phyloP scores from a whole-genome alignment of 306 rosid genomes.

The Vigna angularis region DNA sequence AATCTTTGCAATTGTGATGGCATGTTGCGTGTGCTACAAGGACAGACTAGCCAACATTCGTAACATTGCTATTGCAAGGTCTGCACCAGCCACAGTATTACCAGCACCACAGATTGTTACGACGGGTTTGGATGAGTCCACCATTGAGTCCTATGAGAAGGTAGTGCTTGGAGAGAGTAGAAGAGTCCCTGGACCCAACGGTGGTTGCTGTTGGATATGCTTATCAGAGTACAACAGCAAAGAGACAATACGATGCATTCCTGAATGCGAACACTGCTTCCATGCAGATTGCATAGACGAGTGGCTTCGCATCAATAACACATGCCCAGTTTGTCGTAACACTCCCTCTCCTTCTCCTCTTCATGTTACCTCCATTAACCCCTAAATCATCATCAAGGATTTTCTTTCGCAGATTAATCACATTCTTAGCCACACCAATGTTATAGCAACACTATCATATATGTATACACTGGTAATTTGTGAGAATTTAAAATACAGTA shows the following conservation, averaged over 20 bases:
- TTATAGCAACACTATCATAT: no score
- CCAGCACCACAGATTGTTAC: slow-evolving; percentile 30
- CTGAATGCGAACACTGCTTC: slow-evolving; percentile 84
- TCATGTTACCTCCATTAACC: slow-evolving; percentile 23
- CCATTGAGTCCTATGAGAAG: slow-evolving; percentile 76
- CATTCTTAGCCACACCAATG: background rate
- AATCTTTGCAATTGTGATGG: slow-evolving; percentile 49
- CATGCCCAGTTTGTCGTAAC: slow-evolving; percentile 82
- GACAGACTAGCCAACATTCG: slow-evolving; percentile 37
- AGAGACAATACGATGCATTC: slow-evolving; percentile 76
- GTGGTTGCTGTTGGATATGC: slow-evolving; percentile 73
- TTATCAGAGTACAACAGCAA: slow-evolving; percentile 64
- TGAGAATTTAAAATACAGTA: no score
- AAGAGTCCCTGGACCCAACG: slow-evolving; percentile 70
- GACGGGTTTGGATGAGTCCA: slow-evolving; percentile 66
- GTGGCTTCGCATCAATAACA: slow-evolving; percentile 70
- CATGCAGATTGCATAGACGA: slow-evolving; percentile 79
- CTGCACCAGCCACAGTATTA: slow-evolving; percentile 41
- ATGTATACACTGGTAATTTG: no score
- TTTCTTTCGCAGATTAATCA: no score
- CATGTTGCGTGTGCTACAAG: slow-evolving; percentile 58
- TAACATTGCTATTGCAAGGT: background rate
- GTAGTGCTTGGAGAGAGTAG: slow-evolving; percentile 76
- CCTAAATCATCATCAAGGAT: background rate
- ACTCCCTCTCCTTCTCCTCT: slow-evolving; percentile 63